Base-by-base conservation (phyloP, 441 rosid species). In the Pelargonium myrrhifolium region DNA sequence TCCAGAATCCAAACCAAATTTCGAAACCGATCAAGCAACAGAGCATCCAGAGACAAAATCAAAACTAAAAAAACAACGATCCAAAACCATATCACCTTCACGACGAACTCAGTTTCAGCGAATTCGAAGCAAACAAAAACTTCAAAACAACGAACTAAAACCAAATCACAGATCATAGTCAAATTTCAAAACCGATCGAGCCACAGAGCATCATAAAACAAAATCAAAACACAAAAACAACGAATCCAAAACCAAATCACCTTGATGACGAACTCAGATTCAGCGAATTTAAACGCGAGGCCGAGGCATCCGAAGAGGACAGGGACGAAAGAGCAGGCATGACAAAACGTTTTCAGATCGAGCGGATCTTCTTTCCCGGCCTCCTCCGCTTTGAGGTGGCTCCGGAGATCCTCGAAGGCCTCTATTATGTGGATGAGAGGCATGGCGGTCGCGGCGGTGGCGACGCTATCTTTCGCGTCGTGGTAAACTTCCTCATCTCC, bases 231-330 rank as follows among this genome's bases (percentile, higher is more conserved):
- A n/a, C n/a, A n/a, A n/a, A n/a, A n/a, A n/a, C n/a, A n/a, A n/a
- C n/a, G n/a, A 6, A 62, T 21, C 20, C 37, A 47, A 10, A 66
- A 42, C 40, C 64, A 63, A 24, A 24, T 24, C 26, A 95, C 97
- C 89, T 95, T 92, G 64, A 88, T 71, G 65, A 78, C 79, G 75
- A 89, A 90, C 76, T 92, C 99, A 73, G 87, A 70, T 78, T 90
- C 95, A 12, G 97, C 97, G 65, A 95, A 92, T 75, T 85, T 92
- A 78, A 89, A 94, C 53, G 98, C 96, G 59, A 92, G 84, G 63
- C 99, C 98, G 1, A 92, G 97, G 75, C 84, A 83, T 65, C 77
- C 77, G 68, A 95, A 92, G 65, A 95, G 83, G 68, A 90, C 83
- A 11, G 96, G 80, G 56, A 92, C 98, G 60, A 85, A 77, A 67